A percentile compares a stretch with the other conserved stretches of the same genome.
Evolutionary conservation across 2,329 filamentous ascomycete species (phyloP).

Genomic region (Fusarium vanettenii): DNA sequence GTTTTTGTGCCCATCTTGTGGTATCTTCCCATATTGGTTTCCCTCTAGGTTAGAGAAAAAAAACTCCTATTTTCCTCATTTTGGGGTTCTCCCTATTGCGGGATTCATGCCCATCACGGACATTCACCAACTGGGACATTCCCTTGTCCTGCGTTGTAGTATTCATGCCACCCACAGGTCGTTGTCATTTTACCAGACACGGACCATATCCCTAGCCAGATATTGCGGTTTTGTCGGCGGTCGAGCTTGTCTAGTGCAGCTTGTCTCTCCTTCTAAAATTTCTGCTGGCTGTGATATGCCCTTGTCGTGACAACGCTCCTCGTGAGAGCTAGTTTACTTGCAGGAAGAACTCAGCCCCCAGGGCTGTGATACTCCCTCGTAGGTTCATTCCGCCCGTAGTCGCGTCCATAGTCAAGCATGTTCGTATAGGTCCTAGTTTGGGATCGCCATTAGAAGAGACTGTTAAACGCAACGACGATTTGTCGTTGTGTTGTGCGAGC

Average conservation of each 20-base stretch:
- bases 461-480: too few species aligned
- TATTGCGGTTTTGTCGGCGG: background rate
- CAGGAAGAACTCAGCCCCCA: too few species aligned
- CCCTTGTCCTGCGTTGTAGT: background rate
- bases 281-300: background rate
- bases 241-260: background rate
- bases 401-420: too few species aligned
- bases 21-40: background rate
- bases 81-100: background rate
- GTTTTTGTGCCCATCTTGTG: background rate
- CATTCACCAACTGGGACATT: background rate
- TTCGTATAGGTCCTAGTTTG: too few species aligned
- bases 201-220: background rate
- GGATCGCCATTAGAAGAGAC: too few species aligned
- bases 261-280: background rate
- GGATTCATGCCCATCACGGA: background rate
- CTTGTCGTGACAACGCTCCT: background rate
- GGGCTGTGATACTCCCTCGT: too few species aligned
- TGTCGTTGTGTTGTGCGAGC: too few species aligned
- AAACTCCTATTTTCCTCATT: background rate
- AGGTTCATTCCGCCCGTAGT: too few species aligned
- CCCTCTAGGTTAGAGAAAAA: background rate
- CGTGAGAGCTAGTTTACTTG: too few species aligned
- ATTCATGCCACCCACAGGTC: background rate
- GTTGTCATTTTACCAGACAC: background rate